Evolutionary conservation across 768 basidiomycete genomes (phyloP), one percentile per base, ranked within the genome.

Genomic region (Lactarius pseudohatsudake): DNA sequence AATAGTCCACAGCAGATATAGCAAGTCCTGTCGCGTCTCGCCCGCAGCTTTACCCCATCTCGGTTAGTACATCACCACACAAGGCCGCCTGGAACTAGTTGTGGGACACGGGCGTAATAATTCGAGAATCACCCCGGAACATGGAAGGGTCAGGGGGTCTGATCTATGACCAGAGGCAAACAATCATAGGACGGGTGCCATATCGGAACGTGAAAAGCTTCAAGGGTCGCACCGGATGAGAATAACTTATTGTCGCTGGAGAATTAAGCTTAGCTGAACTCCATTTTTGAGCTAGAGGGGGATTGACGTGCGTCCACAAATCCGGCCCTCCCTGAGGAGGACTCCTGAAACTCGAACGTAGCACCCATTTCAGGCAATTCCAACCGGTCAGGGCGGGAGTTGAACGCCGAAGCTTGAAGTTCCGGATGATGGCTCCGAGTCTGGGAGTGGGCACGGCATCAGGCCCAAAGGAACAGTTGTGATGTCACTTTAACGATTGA

Each of bases 1-100:
- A 66, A 66, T 66, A 50, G 38, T 16, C 32, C 43, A 22, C 45
- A 32, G 57, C 38, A 57, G 45, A 53, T 36, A 62, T 62, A 47
- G 65, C 57, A 40, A 50, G 15, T 10, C 34, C 34, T 32, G 6
- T 18, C 16, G 34, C 36, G 36, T 22, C 55, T 47, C 41, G 41
- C 26, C 20, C 20, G 28, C 16, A 54, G 22, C 26, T 22, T 18
- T 61, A 34, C 30, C 45, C 54, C 28, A 32, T 61, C 65, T 41
- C n/a, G 36, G 55, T 11, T 50, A 45, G 55, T 57, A 18, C 32
- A 30, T 40, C 10, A n/a, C 36, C 30, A 3, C 59, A 45, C 32
- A 40, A 57, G 26, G 22, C 18, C 26, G 16, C 36, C 26, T 34
- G 40, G 32, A 41, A 34, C 30, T 45, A 15, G 13, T 47, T 20